phyloP scores from a whole-genome alignment of 495 filamentous ascomycete species.

The Podospora australis region DNA sequence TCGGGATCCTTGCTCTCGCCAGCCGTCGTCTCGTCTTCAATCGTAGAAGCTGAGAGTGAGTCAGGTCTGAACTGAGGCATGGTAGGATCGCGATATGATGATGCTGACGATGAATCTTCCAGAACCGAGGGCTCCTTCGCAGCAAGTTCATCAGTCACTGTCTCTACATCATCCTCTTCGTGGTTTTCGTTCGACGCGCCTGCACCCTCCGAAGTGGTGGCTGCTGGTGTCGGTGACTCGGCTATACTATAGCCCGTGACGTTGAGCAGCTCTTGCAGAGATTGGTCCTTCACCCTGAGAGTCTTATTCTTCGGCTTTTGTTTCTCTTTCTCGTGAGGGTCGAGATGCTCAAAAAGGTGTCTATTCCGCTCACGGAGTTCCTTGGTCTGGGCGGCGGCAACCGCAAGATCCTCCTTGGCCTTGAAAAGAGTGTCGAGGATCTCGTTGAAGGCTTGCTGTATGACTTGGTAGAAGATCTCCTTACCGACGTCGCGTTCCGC shows the following conservation, averaged over 20 bases:
- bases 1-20: too few relatives aligned
- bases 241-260: constrained; percentile 44
- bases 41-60: constrained; percentile 12
- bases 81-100: constrained; percentile 53
- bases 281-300: constrained; percentile 23
- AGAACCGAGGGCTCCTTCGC: background rate
- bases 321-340: constrained; percentile 34
- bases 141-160: constrained; percentile 12
- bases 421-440: constrained; percentile 81
- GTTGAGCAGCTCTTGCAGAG: constrained; percentile 45
- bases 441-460: constrained; percentile 87
- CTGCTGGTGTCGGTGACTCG: too few relatives aligned
- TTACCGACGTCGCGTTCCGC: constrained; percentile 76
- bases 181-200: background rate
- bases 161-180: constrained; percentile 13
- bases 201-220: background rate
- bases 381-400: constrained; percentile 60
- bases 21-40: background rate
- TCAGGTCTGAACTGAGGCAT: constrained; percentile 57
- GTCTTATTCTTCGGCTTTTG: constrained; percentile 5
- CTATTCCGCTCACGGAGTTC: constrained; percentile 53
- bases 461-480: constrained; percentile 84
- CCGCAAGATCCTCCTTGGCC: constrained; percentile 66
- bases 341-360: constrained; percentile 38
- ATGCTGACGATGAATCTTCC: background rate